phyloP scores from a whole-genome alignment of 2,329 filamentous ascomycete species.

The Talaromyces sp. region DNA sequence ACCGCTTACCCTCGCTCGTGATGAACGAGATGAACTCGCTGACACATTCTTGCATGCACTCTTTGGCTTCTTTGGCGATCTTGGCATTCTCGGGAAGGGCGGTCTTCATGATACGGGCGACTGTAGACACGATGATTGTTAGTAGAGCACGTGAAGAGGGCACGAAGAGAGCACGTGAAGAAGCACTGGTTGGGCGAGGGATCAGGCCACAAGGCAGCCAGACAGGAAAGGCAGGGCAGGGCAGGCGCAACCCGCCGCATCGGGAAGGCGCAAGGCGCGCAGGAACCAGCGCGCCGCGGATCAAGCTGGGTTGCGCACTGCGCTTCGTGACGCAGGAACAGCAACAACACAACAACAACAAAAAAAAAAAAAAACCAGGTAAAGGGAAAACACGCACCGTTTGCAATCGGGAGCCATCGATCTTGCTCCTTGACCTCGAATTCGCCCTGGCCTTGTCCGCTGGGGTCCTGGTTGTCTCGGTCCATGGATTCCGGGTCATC shows the following conservation, averaged over 20 bases:
- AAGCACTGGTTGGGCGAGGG: not conserved
- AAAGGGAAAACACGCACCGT: slow-evolving; percentile 69
- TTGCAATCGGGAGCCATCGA: slow-evolving; percentile 98
- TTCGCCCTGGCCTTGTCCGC: slow-evolving; percentile 73
- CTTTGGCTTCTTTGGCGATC: slow-evolving; percentile 97
- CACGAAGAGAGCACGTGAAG: not conserved
- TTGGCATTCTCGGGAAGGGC: slow-evolving; percentile 97
- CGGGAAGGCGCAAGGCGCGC: slow-evolving; percentile 23
- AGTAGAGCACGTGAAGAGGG: slow-evolving; percentile 53
- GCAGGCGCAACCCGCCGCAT: slow-evolving; percentile 1
- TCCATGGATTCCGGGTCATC: slow-evolving; percentile 90
- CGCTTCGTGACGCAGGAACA: slow-evolving; percentile 31
- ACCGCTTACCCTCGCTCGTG: slow-evolving; percentile 86
- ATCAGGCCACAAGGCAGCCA: not conserved
- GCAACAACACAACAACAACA: slow-evolving; percentile 14
- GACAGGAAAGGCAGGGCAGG: not conserved
- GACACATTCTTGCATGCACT: slow-evolving; percentile 99
- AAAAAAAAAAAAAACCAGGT: not conserved
- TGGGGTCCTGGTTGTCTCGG: slow-evolving; percentile 59
- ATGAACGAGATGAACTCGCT: slow-evolving; percentile 99
- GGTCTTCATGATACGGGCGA: slow-evolving; percentile 98
- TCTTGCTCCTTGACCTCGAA: slow-evolving; percentile 99
- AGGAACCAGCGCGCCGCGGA: slow-evolving; percentile 52
- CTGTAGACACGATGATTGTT: slow-evolving; percentile 91
- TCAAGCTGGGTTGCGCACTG: slow-evolving; percentile 33